Conservation (phyloP, 2,329 filamentous ascomycete species). For the Plectosphaerella plurivora region DNA sequence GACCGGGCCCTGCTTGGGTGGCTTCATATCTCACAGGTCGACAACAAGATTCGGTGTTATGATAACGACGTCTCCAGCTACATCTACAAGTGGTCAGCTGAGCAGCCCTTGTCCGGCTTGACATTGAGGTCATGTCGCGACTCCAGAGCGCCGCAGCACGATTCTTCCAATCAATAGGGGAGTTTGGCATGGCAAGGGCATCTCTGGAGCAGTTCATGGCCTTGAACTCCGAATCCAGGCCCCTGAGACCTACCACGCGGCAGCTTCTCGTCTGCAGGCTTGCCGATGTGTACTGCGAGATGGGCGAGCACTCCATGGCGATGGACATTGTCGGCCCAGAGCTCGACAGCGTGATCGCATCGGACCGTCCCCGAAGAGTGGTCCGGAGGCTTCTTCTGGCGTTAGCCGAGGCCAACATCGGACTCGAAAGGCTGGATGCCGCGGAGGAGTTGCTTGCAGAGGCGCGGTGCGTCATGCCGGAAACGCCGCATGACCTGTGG, state of each 20-base stretch:
- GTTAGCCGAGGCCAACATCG: slow-evolving; percentile 17
- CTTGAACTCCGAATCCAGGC: slow-evolving; percentile 15
- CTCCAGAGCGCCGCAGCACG: slow-evolving; percentile 25
- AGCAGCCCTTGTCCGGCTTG: slow-evolving; percentile 22
- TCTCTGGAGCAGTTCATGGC: slow-evolving; percentile 25
- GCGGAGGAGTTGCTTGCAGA: slow-evolving; percentile 12
- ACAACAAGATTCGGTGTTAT: slow-evolving; percentile 27
- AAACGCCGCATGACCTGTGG: slow-evolving; percentile 21
- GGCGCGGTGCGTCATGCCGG: slow-evolving; percentile 12
- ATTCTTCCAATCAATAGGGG: slow-evolving; percentile 26
- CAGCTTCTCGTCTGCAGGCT: slow-evolving; percentile 20
- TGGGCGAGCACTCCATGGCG: slow-evolving; percentile 17
- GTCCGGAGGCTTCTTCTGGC: slow-evolving; percentile 19
- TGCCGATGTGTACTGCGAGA: slow-evolving; percentile 22
- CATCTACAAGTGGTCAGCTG: slow-evolving; percentile 25
- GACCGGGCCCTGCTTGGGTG: slow-evolving; percentile 25
- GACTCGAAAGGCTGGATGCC: slow-evolving; percentile 9
- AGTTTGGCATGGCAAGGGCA: slow-evolving; percentile 20
- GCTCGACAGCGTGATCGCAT: slow-evolving; percentile 12
- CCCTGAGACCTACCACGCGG: slow-evolving; percentile 19
- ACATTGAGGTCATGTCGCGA: slow-evolving; percentile 25
- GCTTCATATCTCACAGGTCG: slow-evolving; percentile 26
- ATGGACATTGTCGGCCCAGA: slow-evolving; percentile 15
- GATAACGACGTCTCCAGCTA: slow-evolving; percentile 20
- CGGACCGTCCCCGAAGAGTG: slow-evolving; percentile 13